Percentiles rank a stretch among this genome's conserved stretches.
phyloP scores from a whole-genome alignment of 192 early-diverging fungal genomes.

The Geranomyces variabilis region DNA sequence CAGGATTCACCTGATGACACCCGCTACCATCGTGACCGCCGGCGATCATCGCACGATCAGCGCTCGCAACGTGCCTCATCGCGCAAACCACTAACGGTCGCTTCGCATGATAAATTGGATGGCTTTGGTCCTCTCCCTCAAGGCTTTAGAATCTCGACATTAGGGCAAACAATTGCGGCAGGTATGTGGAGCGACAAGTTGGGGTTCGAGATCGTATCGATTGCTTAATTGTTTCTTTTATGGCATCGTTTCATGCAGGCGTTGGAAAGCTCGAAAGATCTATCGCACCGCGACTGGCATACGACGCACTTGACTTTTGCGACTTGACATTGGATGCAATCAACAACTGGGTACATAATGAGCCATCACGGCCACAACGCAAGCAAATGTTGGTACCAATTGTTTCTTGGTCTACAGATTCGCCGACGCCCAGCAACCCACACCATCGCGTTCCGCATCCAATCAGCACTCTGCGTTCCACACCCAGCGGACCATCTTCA shows the following conservation, averaged over 20 bases:
- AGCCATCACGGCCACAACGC: too few species aligned
- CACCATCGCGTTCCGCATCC: slow-evolving; percentile 50
- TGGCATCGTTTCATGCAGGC: slow-evolving; percentile 1
- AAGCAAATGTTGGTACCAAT: too few species aligned
- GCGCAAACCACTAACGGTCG: neutral
- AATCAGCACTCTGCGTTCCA: slow-evolving; percentile 43
- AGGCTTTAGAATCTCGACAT: slow-evolving; percentile 32
- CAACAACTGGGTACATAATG: slow-evolving; percentile 37
- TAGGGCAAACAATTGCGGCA: slow-evolving; percentile 19
- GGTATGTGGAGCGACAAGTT: slow-evolving; percentile 19
- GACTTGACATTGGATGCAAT: slow-evolving; percentile 39
- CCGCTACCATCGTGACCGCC: neutral
- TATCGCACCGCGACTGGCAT: slow-evolving; percentile 25
- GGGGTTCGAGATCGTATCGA: too few species aligned
- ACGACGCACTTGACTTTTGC: slow-evolving; percentile 32
- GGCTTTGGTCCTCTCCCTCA: slow-evolving; percentile 15
- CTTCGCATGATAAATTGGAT: slow-evolving; percentile 11
- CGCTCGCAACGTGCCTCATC: neutral
- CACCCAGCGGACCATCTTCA: slow-evolving; percentile 21
- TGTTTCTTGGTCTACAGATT: slow-evolving; percentile 26
- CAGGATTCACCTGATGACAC: neutral
- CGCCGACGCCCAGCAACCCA: slow-evolving; percentile 34
- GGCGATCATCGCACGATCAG: neutral
- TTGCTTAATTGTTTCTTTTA: neutral
- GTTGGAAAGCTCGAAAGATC: slow-evolving; percentile 11